phyloP scores from a whole-genome alignment of 1,284 basidiomycete species.

The Tremellales sp. region DNA sequence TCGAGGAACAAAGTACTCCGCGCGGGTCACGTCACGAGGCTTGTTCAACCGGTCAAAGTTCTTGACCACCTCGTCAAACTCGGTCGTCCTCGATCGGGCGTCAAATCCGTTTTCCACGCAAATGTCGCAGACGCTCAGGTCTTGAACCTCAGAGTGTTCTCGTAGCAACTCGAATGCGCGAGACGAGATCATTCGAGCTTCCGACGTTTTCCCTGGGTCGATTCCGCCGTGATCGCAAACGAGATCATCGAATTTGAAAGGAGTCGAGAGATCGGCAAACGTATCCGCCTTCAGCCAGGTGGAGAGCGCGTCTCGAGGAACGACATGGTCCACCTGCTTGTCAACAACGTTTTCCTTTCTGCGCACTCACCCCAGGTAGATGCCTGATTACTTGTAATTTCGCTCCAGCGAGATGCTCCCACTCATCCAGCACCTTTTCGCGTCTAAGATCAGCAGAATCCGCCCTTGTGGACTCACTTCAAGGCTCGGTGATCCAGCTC shows the following conservation, averaged over 20 bases:
- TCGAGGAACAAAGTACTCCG: conserved; percentile 21
- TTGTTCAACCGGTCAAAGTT: conserved; percentile 25
- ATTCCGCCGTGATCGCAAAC: conserved; percentile 27
- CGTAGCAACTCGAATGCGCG: conserved; percentile 25
- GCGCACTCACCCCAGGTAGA: conserved; percentile 27
- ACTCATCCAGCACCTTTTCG: conserved; percentile 15
- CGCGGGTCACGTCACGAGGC: conserved; percentile 1
- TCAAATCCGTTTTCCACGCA: conserved; percentile 26
- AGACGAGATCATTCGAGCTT: conserved; percentile 22
- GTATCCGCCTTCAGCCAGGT: conserved; percentile 23
- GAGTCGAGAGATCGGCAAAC: conserved; percentile 14
- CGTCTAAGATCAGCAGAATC: conserved; percentile 10
- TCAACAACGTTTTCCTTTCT: conserved; percentile 8
- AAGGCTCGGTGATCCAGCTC: conserved; percentile 9
- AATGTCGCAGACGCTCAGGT: conserved; percentile 24
- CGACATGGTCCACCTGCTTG: conserved; percentile 26
- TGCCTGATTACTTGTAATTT: conserved; percentile 24
- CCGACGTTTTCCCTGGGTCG: conserved; percentile 19
- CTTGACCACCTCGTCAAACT: conserved; percentile 9
- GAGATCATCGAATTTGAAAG: conserved; percentile 19
- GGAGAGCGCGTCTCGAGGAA: conserved; percentile 26
- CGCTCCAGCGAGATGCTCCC: conserved; percentile 14
- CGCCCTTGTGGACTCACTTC: conserved; percentile 11
- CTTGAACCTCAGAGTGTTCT: conserved; percentile 5
- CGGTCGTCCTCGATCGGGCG: background rate